These are phyloP conservation scores for Candida piceae DNA, from an alignment of 805 yeast species.

Conservation along the genomic window DNA sequence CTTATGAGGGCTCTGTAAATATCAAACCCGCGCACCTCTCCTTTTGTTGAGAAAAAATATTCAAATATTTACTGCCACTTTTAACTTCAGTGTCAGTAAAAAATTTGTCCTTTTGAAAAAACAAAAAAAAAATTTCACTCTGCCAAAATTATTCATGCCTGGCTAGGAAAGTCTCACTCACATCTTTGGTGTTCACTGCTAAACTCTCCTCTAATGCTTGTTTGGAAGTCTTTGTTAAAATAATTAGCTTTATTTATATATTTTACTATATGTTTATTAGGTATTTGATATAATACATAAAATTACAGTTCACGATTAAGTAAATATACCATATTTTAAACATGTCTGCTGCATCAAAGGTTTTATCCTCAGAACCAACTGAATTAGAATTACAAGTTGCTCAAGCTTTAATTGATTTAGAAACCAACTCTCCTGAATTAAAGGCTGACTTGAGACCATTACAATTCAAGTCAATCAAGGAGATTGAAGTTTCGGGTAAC, in stretches of 20 bases:
- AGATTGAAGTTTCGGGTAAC: conserved; percentile 96
- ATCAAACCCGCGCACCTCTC: neutral
- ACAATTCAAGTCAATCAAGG: conserved; percentile 98
- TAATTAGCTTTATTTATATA: neutral
- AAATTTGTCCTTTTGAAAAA: too few species aligned
- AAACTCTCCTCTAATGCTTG: neutral
- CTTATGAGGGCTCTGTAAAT: neutral
- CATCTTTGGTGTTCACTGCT: too few species aligned
- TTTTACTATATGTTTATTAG: neutral
- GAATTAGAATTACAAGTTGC: conserved; percentile 99
- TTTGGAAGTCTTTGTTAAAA: neutral
- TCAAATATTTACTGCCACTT: conserved; percentile 4
- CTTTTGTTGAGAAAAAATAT: too few species aligned
- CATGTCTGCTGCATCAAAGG: conserved; percentile 97
- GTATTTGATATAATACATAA: neutral
- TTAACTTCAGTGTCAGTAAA: neutral
- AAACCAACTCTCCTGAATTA: conserved; percentile 87
- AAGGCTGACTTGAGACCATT: conserved; percentile 97
- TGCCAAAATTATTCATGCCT: neutral
- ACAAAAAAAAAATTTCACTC: neutral
- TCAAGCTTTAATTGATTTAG: conserved; percentile 96
- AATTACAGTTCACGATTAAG: too few species aligned
- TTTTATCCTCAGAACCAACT: conserved; percentile 91
- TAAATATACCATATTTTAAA: conserved; percentile 19
- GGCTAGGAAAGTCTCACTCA: too few species aligned